Evolutionary conservation across 2,329 filamentous ascomycete species (phyloP), one percentile per base, ranked within the genome.

Genomic region (Shiraia bambusicola): DNA sequence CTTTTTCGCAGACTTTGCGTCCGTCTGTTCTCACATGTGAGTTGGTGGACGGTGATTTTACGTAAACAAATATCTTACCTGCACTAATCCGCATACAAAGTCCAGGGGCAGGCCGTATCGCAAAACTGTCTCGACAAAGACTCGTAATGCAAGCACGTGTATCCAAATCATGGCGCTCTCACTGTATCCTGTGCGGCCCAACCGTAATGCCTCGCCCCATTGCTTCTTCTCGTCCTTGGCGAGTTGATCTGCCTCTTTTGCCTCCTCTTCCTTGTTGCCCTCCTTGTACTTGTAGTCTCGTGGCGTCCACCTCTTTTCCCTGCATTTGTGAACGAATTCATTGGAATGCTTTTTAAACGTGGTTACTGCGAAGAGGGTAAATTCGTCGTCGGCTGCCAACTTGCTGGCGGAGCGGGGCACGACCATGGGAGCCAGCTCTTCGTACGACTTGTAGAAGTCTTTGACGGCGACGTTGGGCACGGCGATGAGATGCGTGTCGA

Each of bases 61-160:
- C 1, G n/a, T 11, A 16, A 14, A 9, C 11, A n/a, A 22, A 13
- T 15, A 2, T 32, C 59, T 47, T 49, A 95, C 91, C 84, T 88
- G 85, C 49, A 97, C 76, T 54, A 96, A 73, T 12, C 84, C 88
- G 56, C 86, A 87, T 34, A 95, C 84, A 69, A 92, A 98, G 57
- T 94, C 87, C 51, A 96, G 73, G 34, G 93, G 93, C 58, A 98
- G 71, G 19, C 93, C 93, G 64, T 98, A 98, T 53, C 93, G 83
- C 63, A 98, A 75, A n/a, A 98, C 93, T 4, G 91, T 95, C 77
- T 98, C 93, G 14, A 98, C 93, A 70, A 97, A 98, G 14, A 97
- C 91, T 39, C 93, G 79, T 59, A 98, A 73, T 6, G 91, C 87
- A 61, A 97, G 76, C 19, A 95, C 87, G 65, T 98, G 93, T 35